Evolutionary conservation across 768 basidiomycete genomes (phyloP).

Genomic region (Boletus speciosus): DNA sequence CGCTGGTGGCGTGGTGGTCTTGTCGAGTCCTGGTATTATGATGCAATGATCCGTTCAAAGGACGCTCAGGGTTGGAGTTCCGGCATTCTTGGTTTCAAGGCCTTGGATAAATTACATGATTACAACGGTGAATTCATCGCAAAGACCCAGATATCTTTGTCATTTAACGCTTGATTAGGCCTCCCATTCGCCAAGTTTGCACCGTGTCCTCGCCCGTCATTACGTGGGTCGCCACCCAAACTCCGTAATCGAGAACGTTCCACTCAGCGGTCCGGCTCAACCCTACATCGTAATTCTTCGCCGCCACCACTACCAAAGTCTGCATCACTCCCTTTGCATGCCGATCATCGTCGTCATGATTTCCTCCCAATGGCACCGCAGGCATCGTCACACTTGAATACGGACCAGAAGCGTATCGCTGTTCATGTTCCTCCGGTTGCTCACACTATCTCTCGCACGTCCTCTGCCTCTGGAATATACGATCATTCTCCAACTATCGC

Average conservation of each 20-base stretch:
- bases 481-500: constrained; percentile 70
- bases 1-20: constrained; percentile 86
- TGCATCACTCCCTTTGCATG: constrained; percentile 72
- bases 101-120: constrained; percentile 65
- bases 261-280: constrained; percentile 36
- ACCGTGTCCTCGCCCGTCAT: constrained; percentile 40
- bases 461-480: constrained; percentile 28
- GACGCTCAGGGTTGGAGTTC: constrained; percentile 75
- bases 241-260: constrained; percentile 56
- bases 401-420: constrained; percentile 27
- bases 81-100: constrained; percentile 73
- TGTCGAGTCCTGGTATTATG: constrained; percentile 78
- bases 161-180: constrained; percentile 31
- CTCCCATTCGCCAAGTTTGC: constrained; percentile 51
- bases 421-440: constrained; percentile 28
- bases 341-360: constrained; percentile 37
- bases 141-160: background rate
- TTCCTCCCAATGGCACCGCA: constrained; percentile 25
- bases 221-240: constrained; percentile 51
- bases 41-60: constrained; percentile 58
- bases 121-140: constrained; percentile 51
- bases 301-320: constrained; percentile 85
- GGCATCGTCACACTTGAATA: constrained; percentile 13
- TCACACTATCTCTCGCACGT: constrained; percentile 20
- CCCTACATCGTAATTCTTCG: constrained; percentile 58